A percentile compares a stretch with the other conserved stretches of the same genome.
phyloP scores from a whole-genome alignment of 225 moss, liverwort and hornwort genomes.

The Thuidium tamariscinum region DNA sequence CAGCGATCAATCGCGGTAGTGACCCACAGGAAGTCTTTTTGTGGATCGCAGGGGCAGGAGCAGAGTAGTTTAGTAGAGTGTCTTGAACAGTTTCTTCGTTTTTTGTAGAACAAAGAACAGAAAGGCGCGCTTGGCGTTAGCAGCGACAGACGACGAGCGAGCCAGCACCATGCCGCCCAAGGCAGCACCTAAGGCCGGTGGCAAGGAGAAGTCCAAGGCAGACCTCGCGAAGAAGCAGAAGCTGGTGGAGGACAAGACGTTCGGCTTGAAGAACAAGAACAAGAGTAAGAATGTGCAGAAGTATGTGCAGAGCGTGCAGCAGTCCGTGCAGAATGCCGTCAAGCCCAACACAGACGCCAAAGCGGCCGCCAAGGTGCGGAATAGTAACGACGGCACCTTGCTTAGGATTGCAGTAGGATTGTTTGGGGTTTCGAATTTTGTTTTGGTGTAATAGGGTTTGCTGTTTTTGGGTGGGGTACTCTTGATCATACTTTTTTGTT shows the following conservation, averaged over 20 bases:
- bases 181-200: conserved; percentile 39
- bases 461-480: not conserved
- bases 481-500: not conserved
- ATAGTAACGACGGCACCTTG: not conserved
- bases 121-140: no score
- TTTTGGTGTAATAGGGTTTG: not conserved
- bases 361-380: conserved; percentile 57
- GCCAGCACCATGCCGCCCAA: conserved; percentile 55
- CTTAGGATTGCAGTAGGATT: not conserved
- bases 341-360: conserved; percentile 63
- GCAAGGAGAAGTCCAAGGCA: conserved; percentile 86
- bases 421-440: not conserved
- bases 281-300: conserved; percentile 99
- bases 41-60: not conserved
- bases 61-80: not conserved
- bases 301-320: conserved; percentile 57
- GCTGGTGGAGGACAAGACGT: conserved; percentile 95
- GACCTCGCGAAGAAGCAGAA: conserved; percentile 98
- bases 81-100: no score
- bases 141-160: not conserved
- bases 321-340: conserved; percentile 38
- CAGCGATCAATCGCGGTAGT: not conserved
- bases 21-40: no score
- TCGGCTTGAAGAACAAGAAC: conserved; percentile 97
- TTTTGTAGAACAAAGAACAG: not conserved